Evolutionary conservation across 1,284 basidiomycete genomes (phyloP), one percentile per base, ranked within the genome.

Genomic region (Hymenochaete sp.): DNA sequence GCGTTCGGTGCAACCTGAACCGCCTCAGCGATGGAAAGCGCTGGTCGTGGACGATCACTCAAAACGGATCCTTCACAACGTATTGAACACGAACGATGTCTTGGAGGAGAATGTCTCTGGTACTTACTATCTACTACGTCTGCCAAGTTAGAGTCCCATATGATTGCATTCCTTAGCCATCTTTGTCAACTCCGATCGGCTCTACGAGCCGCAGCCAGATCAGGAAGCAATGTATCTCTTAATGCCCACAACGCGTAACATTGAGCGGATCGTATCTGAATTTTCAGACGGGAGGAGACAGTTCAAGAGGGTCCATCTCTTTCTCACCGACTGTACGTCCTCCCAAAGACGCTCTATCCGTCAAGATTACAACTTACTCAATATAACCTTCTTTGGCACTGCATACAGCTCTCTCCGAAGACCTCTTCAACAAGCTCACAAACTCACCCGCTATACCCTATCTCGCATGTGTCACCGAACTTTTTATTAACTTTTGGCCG

Each of bases 11-110:
- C 33, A 51, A 13, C 45, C 45, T 38, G 80, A 88, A 57, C 86
- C 88, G 2, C 77, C 80, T 6, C 77, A 76, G 48, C 68, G 76
- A 73, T 98, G 95, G 95, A 98, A 98, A 76, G 85, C 95, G 57
- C 77, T 98, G 40, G 90, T 98, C 50, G 88, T 98, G 33, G 95
- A 98, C 64, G 84, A 93, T 52, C 79, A 91, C 66, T 86, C 92
- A 24, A 85, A 93, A 64, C 77, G 76, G 58, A 71, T 98, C 47
- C 67, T 99, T 45, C 77, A 84, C 49, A 79, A 84, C 2, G 91
- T 95, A 3, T 75, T 98, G 58, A 93, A 93, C 65, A 84, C 91
- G 62, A 90, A 88, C 58, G 93, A 97, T 61, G 86, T 97, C 46
- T 64, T 97, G 44, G 82, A 91, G 61, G 88, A 93, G 70, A 93